Percentiles rank a stretch among this genome's conserved stretches.
Conservation (phyloP, 768 basidiomycete genomes). For the Sporobolomyces phaffii region DNA sequence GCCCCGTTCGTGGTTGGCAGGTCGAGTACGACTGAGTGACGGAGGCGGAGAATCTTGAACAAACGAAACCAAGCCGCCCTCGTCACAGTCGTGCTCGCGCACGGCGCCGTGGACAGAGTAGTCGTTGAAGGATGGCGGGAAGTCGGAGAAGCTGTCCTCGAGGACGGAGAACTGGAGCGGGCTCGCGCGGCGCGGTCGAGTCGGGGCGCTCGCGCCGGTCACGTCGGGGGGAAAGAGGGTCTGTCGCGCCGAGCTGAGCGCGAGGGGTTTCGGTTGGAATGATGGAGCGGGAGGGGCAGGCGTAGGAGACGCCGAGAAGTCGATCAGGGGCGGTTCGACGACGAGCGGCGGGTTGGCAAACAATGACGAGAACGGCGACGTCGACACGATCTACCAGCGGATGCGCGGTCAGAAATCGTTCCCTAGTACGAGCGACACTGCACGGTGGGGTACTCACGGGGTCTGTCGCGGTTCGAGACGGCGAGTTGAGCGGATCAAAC, state of each 20-base stretch:
- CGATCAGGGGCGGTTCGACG: constrained; percentile 8
- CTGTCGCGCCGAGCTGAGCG: neutral
- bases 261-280: neutral
- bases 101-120: neutral
- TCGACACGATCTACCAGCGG: neutral
- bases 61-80: constrained; percentile 5
- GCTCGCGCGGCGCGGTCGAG: neutral
- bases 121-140: constrained; percentile 1
- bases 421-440: neutral
- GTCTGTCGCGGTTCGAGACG: neutral
- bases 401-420: too few species aligned
- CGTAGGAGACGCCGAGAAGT: constrained; percentile 4
- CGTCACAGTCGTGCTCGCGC: neutral
- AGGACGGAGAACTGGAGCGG: constrained; percentile 22
- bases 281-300: neutral
- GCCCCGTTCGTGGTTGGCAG: neutral
- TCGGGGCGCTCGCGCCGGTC: too few species aligned
- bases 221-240: neutral
- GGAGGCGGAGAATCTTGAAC: constrained; percentile 2
- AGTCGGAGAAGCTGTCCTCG: constrained; percentile 23
- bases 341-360: neutral
- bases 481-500: constrained; percentile 14
- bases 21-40: neutral
- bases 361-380: neutral
- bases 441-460: constrained; percentile 2